Evolutionary conservation across 2,329 filamentous ascomycete genomes (phyloP).

Genomic region (Trichothecium roseum): DNA sequence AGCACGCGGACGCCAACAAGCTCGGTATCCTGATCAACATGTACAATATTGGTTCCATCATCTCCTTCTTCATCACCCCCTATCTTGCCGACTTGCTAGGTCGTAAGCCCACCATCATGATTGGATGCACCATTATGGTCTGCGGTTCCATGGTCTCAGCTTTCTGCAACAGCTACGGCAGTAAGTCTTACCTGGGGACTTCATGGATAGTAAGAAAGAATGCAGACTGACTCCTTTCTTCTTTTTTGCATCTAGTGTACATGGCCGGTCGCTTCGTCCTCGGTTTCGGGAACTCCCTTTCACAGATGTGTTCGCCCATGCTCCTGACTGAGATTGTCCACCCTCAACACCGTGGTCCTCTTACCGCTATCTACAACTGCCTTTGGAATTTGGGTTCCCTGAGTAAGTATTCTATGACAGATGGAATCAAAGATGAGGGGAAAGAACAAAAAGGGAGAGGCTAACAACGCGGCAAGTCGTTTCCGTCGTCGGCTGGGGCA

Average conservation of each 20-base stretch:
- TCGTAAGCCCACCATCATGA: constrained; percentile 30
- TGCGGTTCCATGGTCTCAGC: constrained; percentile 29
- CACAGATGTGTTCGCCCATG: constrained; percentile 53
- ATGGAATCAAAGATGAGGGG: too few relatives aligned
- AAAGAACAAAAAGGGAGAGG: constrained; percentile 1
- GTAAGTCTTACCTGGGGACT: constrained; percentile 15
- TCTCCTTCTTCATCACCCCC: constrained; percentile 34
- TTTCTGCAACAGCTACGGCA: constrained; percentile 31
- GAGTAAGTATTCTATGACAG: constrained; percentile 13
- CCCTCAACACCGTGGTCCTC: constrained; percentile 54
- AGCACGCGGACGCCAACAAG: constrained; percentile 25
- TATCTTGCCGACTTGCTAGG: constrained; percentile 33
- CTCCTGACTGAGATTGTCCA: constrained; percentile 58
- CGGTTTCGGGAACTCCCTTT: constrained; percentile 57
- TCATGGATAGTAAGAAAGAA: neutral
- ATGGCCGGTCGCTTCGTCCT: constrained; percentile 27
- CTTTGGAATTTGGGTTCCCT: constrained; percentile 52
- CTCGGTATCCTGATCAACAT: constrained; percentile 40
- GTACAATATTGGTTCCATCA: constrained; percentile 40
- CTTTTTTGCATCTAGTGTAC: too few relatives aligned
- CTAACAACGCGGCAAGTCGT: constrained; percentile 25
- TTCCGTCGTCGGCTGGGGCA: constrained; percentile 54
- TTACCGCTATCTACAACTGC: constrained; percentile 59
- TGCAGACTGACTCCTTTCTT: constrained; percentile 4
- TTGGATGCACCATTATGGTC: constrained; percentile 35